Evolutionary conservation across 768 basidiomycete genomes (phyloP), one percentile per base, ranked within the genome.

Genomic region (Rhizopogon rudus): DNA sequence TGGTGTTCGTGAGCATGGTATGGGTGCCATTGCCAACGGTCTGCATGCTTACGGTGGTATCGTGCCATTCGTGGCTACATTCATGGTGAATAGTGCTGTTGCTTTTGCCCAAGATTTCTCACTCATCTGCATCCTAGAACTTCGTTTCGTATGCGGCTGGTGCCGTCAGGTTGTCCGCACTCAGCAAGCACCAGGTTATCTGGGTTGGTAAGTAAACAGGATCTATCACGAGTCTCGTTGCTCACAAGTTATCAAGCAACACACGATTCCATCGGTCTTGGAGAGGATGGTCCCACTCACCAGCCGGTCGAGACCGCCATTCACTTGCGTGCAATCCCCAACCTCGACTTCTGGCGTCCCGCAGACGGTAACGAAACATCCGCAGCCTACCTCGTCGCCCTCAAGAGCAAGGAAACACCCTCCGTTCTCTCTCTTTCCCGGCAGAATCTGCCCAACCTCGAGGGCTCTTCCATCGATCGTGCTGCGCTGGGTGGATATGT

Each of bases 331-430:
- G 88, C 95, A 12, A 83, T 84, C 44, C 95, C 95, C 63, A 96
- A 98, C 77, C 74, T 91, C 51, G 88, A 90, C 59, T 92, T 97
- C 80, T 90, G 88, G 88, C 87, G 91, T 57, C 91, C 91, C 5
- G 92, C 93, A 28, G 93, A 97, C 68, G 94, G 95, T 35, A 96
- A 97, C 70, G 95, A 98, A 78, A 94, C 92, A n/a, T 93, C 91
- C 20, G 94, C 94, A 20, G 82, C 94, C 16, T 97, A 97, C 78
- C 70, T 82, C 57, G 82, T 87, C 55, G 88, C 93, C 44, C 71
- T 98, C 63, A 77, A 80, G 60, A 86, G 91, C 58, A 81, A 72
- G 58, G 72, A 76, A 63, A 95, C 91, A 2, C 93, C 94, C 29
- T 93, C 93, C 25, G 79, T 95, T 61, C 76, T 93, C 55, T 87